Base-by-base conservation (phyloP, 2,329 filamentous ascomycete species). In the Elsinoe fawcettii region DNA sequence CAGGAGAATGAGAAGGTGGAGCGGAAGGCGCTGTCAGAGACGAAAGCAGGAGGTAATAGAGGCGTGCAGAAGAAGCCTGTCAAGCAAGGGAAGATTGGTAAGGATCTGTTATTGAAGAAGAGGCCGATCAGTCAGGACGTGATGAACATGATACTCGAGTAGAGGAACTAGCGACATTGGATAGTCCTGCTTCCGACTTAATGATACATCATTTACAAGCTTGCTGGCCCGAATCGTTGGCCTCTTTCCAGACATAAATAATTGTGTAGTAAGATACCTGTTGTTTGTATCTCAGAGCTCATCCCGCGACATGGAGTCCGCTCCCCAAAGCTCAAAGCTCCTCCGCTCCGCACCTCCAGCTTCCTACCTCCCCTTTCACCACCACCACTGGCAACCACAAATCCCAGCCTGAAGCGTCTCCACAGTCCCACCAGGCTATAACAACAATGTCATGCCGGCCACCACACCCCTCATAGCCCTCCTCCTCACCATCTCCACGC, bases 401-500 rank as follows among this genome's bases (percentile, higher is more conserved):
- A 30, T 30, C 27, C 5, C 27, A 5, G 5, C 27, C 27, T 30
- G 27, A 30, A 9, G 9, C 5, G 5, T 30, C 27, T 9, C 27
- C 27, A 30, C 5, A 30, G 9, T 14, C 51, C 32, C n/a, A 7
- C 49, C 16, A 23, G 16, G 14, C 53, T n/a, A 8, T 20, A 11
- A 37, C 22, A 37, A 16, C 23, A 44, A 41, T 41, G 20, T 14
- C 43, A 56, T 56, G 39, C 54, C 41, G 12, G 2, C 54, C 20
- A 23, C 36, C 18, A 11, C 81, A 63, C 75, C 80, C 61, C 76
- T 85, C 49, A 70, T 91, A 54, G 87, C 85, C 41, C 82, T 92
- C 58, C 82, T 88, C 54, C 80, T 92, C 37, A 82, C 90, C 63
- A 83, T 88, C 65, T 81, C 87, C 62, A 88, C 87, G 32, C 83